Percentiles rank a stretch among this genome's conserved stretches.
Evolutionary conservation across 2,329 filamentous ascomycete genomes (phyloP).

Genomic region (Beauveria sp.): DNA sequence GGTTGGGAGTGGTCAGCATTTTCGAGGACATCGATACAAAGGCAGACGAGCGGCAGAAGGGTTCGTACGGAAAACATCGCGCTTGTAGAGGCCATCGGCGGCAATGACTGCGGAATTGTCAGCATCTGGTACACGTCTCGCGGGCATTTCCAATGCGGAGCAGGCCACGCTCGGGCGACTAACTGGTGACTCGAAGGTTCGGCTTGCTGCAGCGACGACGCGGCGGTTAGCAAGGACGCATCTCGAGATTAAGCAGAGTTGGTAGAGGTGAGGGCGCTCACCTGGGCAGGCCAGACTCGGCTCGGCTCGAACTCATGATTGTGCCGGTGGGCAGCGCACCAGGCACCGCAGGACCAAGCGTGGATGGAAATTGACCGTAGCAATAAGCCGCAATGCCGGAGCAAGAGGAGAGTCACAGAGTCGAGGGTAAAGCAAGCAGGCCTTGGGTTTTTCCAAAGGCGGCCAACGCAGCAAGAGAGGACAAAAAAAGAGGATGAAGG

Average conservation of each 20-base stretch:
- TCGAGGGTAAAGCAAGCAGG: neutral
- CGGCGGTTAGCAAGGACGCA: slow-evolving; percentile 23
- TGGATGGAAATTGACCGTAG: neutral
- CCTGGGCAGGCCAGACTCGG: slow-evolving; percentile 29
- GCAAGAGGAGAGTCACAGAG: neutral
- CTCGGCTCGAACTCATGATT: slow-evolving; percentile 23
- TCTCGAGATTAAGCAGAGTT: slow-evolving; percentile 10
- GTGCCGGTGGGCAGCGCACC: slow-evolving; percentile 2
- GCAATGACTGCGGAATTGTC: slow-evolving; percentile 71
- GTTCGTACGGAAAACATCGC: slow-evolving; percentile 91
- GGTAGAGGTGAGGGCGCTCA: slow-evolving; percentile 19
- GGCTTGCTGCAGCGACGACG: slow-evolving; percentile 49
- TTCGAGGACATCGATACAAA: neutral
- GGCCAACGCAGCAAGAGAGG: slow-evolving; percentile 1
- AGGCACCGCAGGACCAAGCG: slow-evolving; percentile 8
- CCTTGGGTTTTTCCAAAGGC: neutral
- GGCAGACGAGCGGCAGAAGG: slow-evolving; percentile 19
- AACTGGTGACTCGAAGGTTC: slow-evolving; percentile 92
- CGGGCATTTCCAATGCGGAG: neutral
- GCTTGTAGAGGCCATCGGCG: slow-evolving; percentile 95
- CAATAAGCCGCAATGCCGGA: slow-evolving; percentile 3
- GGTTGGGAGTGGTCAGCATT: slow-evolving; percentile 40
- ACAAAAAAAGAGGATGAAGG: neutral
- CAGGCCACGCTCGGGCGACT: slow-evolving; percentile 24
- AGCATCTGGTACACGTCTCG: slow-evolving; percentile 21